These are phyloP conservation scores for Coprinopsis cinerea DNA, from an alignment of 768 basidiomycete genomes.

Conservation along the genomic window DNA sequence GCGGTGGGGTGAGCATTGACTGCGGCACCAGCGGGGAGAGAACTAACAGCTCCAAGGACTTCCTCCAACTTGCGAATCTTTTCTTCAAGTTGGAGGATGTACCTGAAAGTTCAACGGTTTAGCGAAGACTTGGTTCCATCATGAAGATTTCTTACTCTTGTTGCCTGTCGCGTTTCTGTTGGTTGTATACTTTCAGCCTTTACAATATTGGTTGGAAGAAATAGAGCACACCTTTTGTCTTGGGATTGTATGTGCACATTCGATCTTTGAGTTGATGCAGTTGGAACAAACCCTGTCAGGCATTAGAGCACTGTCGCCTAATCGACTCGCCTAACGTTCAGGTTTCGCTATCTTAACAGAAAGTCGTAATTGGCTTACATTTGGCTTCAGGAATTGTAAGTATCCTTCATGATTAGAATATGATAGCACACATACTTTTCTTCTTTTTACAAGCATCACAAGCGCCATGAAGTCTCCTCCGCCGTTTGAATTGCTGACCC, in stretches of 20 bases:
- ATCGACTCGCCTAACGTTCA: background rate
- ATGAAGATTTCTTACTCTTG: conserved; percentile 22
- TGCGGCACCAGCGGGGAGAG: background rate
- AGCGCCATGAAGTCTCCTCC: conserved; percentile 36
- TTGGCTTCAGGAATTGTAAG: conserved; percentile 23
- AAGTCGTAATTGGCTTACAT: conserved; percentile 25
- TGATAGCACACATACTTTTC: conserved; percentile 28
- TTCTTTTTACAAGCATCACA: conserved; percentile 42
- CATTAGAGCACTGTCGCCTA: conserved; percentile 60
- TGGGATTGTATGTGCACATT: conserved; percentile 54
- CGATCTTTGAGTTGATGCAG: conserved; percentile 39
- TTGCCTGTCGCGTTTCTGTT: conserved; percentile 27
- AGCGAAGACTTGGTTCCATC: background rate
- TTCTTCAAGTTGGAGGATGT: conserved; percentile 26
- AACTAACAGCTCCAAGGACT: conserved; percentile 21
- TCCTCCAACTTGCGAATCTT: conserved; percentile 25
- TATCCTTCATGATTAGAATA: background rate
- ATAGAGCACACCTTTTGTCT: conserved; percentile 33
- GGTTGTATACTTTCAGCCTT: background rate
- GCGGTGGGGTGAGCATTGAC: background rate
- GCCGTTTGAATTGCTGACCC: conserved; percentile 9
- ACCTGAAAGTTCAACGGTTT: conserved; percentile 12
- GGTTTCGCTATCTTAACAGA: background rate
- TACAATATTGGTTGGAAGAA: background rate
- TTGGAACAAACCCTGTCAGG: conserved; percentile 50